Evolutionary conservation across 495 filamentous ascomycete genomes (phyloP).

Genomic region (Cetradonia linearis): DNA sequence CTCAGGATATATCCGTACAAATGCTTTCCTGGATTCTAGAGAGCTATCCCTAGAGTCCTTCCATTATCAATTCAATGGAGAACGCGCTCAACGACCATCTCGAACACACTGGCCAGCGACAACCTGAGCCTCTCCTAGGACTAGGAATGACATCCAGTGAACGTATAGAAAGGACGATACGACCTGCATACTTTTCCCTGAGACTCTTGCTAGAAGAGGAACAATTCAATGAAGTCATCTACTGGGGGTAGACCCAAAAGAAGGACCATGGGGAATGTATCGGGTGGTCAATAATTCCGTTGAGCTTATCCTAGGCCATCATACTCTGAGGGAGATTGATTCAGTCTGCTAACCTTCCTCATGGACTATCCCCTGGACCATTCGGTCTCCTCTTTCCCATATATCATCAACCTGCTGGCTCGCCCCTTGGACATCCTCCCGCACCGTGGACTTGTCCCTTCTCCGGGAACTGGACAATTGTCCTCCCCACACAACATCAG

Average conservation of each 20-base stretch:
- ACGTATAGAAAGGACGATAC: background rate
- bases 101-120: background rate
- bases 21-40: background rate
- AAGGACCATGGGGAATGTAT: background rate
- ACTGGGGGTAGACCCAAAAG: background rate
- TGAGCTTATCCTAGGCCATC: background rate
- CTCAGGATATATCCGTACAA: background rate
- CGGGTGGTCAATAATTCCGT: background rate
- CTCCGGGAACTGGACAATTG: too few species aligned
- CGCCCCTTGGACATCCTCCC: background rate
- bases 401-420: background rate
- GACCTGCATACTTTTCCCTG: too few species aligned
- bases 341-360: background rate
- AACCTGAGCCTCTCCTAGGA: background rate
- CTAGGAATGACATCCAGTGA: background rate
- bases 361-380: background rate
- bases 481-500: background rate
- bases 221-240: too few species aligned
- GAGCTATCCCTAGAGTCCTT: too few species aligned
- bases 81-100: background rate
- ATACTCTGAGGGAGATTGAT: too few species aligned
- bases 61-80: too few species aligned
- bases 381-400: background rate
- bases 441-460: too few species aligned
- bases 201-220: too few species aligned